Conservation (phyloP, 2,329 filamentous ascomycete species). For the Colletotrichum salicis region DNA sequence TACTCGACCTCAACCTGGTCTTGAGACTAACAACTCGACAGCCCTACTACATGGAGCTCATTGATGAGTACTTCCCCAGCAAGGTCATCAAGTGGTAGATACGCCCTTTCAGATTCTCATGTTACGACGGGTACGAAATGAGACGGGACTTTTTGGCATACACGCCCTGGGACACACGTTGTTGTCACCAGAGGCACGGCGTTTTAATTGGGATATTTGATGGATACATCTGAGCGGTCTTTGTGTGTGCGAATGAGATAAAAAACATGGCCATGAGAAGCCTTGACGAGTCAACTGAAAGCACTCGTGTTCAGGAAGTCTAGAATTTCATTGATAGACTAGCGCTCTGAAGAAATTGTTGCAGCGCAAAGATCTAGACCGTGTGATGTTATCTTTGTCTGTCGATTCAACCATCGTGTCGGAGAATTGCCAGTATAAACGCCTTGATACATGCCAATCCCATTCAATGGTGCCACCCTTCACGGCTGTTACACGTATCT, state of each 20-base stretch:
- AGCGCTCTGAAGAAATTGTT: slow-evolving; percentile 2
- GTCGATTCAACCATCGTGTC: too few relatives aligned
- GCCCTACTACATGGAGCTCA: slow-evolving; percentile 57
- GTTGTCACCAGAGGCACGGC: slow-evolving; percentile 13
- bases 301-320: background rate
- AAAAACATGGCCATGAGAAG: slow-evolving; percentile 23
- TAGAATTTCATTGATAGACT: slow-evolving; percentile 9
- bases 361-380: background rate
- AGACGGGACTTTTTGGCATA: slow-evolving; percentile 15
- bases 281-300: background rate
- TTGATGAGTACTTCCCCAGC: slow-evolving; percentile 55
- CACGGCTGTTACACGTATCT: too few relatives aligned
- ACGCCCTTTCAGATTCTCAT: background rate
- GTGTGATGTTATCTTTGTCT: background rate
- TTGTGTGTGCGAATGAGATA: background rate
- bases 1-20: background rate
- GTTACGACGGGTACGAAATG: slow-evolving; percentile 26
- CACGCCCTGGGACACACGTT: background rate
- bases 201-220: slow-evolving; percentile 17
- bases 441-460: too few relatives aligned
- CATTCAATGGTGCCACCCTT: too few relatives aligned
- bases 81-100: slow-evolving; percentile 51
- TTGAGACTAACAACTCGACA: background rate
- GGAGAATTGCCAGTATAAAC: background rate
- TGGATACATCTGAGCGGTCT: slow-evolving; percentile 22